A percentile compares a stretch with the other conserved stretches of the same genome.
These are phyloP conservation scores for Meyerozyma athensensis DNA, from an alignment of 1,139 yeast species.

Conservation along the genomic window DNA sequence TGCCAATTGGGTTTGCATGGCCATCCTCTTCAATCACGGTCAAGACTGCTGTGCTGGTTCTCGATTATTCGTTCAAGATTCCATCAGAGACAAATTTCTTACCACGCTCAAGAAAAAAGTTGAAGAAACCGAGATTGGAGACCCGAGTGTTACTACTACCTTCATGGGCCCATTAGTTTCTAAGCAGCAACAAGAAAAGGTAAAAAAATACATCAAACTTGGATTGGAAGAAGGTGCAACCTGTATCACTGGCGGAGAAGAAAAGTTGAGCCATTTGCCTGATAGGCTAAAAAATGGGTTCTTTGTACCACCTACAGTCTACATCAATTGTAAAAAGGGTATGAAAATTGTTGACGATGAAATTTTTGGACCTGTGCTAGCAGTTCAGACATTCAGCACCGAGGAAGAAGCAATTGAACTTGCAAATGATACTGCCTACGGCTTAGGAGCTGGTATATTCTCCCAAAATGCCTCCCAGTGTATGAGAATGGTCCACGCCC, in stretches of 20 bases:
- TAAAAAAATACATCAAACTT: constrained; percentile 63
- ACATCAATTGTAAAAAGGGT: constrained; percentile 61
- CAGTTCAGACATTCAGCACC: constrained; percentile 34
- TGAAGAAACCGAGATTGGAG: constrained; percentile 45
- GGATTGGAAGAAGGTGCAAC: constrained; percentile 77
- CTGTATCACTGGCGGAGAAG: constrained; percentile 71
- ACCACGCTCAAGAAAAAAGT: constrained; percentile 45
- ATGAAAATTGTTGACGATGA: constrained; percentile 40
- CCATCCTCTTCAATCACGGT: constrained; percentile 78
- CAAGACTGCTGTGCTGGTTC: constrained; percentile 90
- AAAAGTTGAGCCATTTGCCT: constrained; percentile 25
- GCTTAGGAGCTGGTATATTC: constrained; percentile 80
- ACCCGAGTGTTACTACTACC: constrained; percentile 67
- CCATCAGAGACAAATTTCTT: constrained; percentile 63
- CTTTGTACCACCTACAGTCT: constrained; percentile 76
- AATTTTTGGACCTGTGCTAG: constrained; percentile 46
- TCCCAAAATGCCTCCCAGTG: constrained; percentile 31
- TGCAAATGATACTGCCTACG: constrained; percentile 41
- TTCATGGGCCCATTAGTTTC: constrained; percentile 89
- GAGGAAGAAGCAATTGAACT: constrained; percentile 35
- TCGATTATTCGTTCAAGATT: constrained; percentile 73
- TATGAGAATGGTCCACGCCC: constrained; percentile 41
- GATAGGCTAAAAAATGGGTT: constrained; percentile 42
- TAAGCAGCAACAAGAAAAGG: constrained; percentile 67
- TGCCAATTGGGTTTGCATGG: constrained; percentile 53